Evolutionary conservation across 2,329 filamentous ascomycete genomes (phyloP), one percentile per base, ranked within the genome.

Genomic region (Cylindrodendrum hubeiense): DNA sequence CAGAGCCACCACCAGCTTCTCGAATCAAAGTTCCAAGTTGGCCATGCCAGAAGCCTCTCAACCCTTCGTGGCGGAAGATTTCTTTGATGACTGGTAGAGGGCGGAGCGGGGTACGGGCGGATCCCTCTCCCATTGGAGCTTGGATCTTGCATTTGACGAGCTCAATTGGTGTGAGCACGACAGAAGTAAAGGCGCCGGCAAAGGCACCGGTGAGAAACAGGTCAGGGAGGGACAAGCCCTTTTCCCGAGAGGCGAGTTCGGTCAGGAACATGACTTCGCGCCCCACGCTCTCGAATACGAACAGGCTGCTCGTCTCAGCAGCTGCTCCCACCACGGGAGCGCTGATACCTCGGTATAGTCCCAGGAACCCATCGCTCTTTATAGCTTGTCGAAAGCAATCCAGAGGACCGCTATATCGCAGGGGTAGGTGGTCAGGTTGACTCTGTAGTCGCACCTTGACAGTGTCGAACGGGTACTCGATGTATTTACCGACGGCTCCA

Each of bases 131-230:
- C 1, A 74, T 76, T 10, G 87, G 93, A 1, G 95, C 95, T 79
- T 99, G 96, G 82, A 99, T 97, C 81, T 96, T 97, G 87, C 96
- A 99, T 82, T 99, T 99, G 77, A 99, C 93, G 56, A 99, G 88
- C 82, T 99, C 96, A 71, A 99, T 94, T 0, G 96, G 96, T 0
- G 96, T 99, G 67, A 99, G 88, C 33, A 97, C 89, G 51, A 98
- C 86, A 0, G 94, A 97, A 0, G 96, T 97, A 75, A 97, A 92
- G 41, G 93, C 92, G 34, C 96, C 96, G 1, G 95, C 92, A 63
- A 93, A 91, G 52, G 93, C 95, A 50, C 96, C 96, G 19, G 94
- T 97, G 55, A 90, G 82, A 78, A 93, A 88, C 17, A 98, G 85
- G 1, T 90, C 91, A 1, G 87, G 81, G n/a, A 98, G 87, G 0